These are phyloP conservation scores for Solanum megistacrolobum DNA, from an alignment of 257 asterid genomes.

Conservation along the genomic window DNA sequence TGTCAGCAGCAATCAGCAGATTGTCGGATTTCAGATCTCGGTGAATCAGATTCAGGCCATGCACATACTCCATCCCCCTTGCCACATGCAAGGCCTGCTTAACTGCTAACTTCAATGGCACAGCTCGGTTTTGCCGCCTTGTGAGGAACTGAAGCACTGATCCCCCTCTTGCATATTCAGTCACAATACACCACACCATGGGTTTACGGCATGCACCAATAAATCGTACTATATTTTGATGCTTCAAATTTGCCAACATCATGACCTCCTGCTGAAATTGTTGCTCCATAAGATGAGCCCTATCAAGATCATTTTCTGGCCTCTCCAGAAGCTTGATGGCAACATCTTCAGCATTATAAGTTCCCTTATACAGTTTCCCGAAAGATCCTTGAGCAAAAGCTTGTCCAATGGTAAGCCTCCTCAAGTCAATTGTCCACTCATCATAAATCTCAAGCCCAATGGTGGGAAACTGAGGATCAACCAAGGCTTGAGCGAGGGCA, in stretches of 20 bases:
- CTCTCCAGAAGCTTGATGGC: conserved; percentile 91
- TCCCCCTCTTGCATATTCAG: conserved; percentile 97
- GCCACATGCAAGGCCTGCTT: conserved; percentile 99
- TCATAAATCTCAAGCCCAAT: conserved; percentile 81
- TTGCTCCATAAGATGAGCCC: conserved; percentile 87
- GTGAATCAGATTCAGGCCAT: conserved; percentile 75
- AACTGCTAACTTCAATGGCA: conserved; percentile 91
- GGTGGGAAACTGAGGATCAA: conserved; percentile 73
- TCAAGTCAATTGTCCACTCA: conserved; percentile 87
- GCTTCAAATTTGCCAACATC: conserved; percentile 87
- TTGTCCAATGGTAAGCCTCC: conserved; percentile 90
- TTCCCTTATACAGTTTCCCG: conserved; percentile 87
- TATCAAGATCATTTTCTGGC: conserved; percentile 76
- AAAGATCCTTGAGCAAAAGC: conserved; percentile 98
- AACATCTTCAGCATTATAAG: conserved; percentile 84
- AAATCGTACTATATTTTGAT: conserved; percentile 88
- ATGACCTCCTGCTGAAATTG: conserved; percentile 96
- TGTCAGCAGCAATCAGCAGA: conserved; percentile 85
- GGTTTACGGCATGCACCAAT: conserved; percentile 94
- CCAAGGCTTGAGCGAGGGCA: conserved; percentile 88
- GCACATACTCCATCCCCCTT: conserved; percentile 94
- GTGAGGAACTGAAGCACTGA: conserved; percentile 84
- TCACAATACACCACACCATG: conserved; percentile 98
- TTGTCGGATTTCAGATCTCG: conserved; percentile 93
- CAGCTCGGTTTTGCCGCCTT: conserved; percentile 72